Conservation (phyloP, 176 grass and related monocot genomes). For the Lolium rigidum region DNA sequence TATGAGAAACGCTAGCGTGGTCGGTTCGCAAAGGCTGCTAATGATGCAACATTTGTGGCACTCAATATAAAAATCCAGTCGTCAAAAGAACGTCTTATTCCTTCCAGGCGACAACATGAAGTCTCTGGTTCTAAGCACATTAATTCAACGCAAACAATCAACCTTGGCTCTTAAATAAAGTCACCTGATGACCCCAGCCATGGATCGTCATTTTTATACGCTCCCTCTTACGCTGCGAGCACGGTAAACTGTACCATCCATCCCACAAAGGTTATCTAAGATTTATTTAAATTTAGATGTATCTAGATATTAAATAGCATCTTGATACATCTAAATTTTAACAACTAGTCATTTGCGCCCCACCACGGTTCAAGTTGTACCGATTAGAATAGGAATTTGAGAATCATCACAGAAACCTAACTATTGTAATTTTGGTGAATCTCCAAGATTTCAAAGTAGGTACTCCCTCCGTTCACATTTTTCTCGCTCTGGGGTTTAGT, state of each 20-base stretch:
- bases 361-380: background rate
- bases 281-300: too few species aligned
- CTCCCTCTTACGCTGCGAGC: background rate
- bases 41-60: background rate
- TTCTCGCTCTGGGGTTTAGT: too few species aligned
- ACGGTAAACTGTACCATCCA: too few species aligned
- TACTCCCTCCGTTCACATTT: too few species aligned
- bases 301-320: too few species aligned
- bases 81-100: background rate
- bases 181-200: background rate
- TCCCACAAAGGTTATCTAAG: too few species aligned
- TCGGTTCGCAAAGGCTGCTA: background rate
- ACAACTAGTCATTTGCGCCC: background rate
- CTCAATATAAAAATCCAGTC: background rate
- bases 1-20: too few species aligned
- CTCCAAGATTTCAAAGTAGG: too few species aligned
- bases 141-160: background rate
- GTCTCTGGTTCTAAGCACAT: background rate
- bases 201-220: background rate
- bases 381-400: background rate
- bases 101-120: background rate
- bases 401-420: too few species aligned
- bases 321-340: too few species aligned
- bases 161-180: background rate
- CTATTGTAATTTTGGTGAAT: background rate